A percentile compares a stretch with the other conserved stretches of the same genome.
Conservation (phyloP, 2,329 filamentous ascomycete species). For the Sphaerostilbella broomeana region DNA sequence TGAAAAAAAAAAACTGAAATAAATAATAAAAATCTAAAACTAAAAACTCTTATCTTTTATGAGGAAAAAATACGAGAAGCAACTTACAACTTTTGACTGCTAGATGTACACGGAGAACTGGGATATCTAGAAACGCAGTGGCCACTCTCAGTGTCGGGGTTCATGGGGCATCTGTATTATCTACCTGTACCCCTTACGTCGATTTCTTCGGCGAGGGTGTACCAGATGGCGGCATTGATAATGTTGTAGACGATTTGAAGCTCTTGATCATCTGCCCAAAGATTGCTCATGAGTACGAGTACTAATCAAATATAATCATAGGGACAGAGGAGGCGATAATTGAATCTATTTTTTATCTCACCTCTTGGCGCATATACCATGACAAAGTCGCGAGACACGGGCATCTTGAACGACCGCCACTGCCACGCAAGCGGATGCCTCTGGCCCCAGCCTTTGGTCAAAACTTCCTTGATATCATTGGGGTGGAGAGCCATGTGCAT, state of each 20-base stretch:
- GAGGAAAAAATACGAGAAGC: too few species aligned
- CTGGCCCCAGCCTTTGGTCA: constrained; percentile 76
- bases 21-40: constrained; percentile 1
- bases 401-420: constrained; percentile 54
- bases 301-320: background rate
- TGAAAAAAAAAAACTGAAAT: too few species aligned
- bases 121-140: too few species aligned
- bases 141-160: too few species aligned
- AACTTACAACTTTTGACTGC: too few species aligned
- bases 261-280: constrained; percentile 53
- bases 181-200: too few species aligned
- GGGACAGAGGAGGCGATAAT: background rate
- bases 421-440: constrained; percentile 60
- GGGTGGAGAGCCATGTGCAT: constrained; percentile 78
- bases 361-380: constrained; percentile 75
- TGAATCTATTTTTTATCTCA: constrained; percentile 21
- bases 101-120: too few species aligned
- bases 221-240: constrained; percentile 70
- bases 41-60: background rate
- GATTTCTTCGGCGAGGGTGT: constrained; percentile 42
- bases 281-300: too few species aligned
- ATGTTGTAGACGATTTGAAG: constrained; percentile 61
- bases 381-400: constrained; percentile 68
- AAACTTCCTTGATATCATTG: constrained; percentile 63
- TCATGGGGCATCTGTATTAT: constrained; percentile 3